These are phyloP conservation scores for Dendrostoma leiphaemia DNA, from an alignment of 2,329 filamentous ascomycete genomes.

Conservation along the genomic window DNA sequence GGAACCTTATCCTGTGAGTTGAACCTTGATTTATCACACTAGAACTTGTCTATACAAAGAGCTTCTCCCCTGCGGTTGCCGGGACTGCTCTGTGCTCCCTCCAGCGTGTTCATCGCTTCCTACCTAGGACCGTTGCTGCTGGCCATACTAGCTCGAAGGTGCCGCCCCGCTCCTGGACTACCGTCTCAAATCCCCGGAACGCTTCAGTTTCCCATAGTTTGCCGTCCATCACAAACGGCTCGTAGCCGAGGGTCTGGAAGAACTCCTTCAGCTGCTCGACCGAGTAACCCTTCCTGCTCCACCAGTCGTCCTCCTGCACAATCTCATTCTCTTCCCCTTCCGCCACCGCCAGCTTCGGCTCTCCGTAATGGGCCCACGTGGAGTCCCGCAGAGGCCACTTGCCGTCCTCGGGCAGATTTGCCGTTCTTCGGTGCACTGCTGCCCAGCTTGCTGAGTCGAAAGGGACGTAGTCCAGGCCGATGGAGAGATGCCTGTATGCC, in stretches of 20 bases:
- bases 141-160: slow-evolving; percentile 6
- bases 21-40: no score
- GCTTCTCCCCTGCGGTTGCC: background rate
- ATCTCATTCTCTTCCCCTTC: background rate
- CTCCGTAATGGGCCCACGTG: slow-evolving; percentile 1
- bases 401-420: slow-evolving; percentile 6
- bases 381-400: slow-evolving; percentile 10
- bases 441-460: background rate
- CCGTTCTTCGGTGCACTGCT: slow-evolving; percentile 1
- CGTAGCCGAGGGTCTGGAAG: slow-evolving; percentile 8
- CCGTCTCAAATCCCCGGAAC: background rate
- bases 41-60: background rate
- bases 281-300: background rate
- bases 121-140: background rate
- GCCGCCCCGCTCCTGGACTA: background rate
- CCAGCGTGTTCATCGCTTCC: background rate
- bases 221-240: slow-evolving; percentile 9
- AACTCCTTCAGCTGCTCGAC: slow-evolving; percentile 10
- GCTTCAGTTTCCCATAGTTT: slow-evolving; percentile 2
- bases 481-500: slow-evolving; percentile 1
- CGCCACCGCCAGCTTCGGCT: background rate
- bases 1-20: no score
- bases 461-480: slow-evolving; percentile 8
- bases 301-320: slow-evolving; percentile 1
- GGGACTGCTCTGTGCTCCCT: background rate